Evolutionary conservation across 163 green algal genomes (phyloP), one percentile per base, ranked within the genome.

Genomic region (Smithsoniella earleae): DNA sequence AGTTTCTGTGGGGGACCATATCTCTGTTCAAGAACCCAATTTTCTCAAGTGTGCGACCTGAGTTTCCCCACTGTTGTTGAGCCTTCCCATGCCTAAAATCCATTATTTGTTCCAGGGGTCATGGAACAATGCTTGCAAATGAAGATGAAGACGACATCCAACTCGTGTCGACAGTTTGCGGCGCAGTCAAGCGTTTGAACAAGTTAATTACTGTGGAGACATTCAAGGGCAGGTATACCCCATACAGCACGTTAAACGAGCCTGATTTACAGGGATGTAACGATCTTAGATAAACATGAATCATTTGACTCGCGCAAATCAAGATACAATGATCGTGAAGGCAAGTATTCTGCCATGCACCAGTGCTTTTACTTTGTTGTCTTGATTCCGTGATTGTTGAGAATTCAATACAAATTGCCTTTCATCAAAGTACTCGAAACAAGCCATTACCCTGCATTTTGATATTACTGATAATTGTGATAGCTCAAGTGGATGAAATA

Each of bases 11-110:
- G 58, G 58, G 3, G 58, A 69, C 25, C 38, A 38, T 31, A 69
- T 69, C 20, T 30, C 58, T 40, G 58, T 69, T 69, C 1, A 69
- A 69, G 58, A 69, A 69, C 30, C 38, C 38, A 69, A 69, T 13
- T 69, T 38, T 31, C 58, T 69, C 16, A 69, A 69, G 58, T 69
- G 27, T n/a, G 27, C 43, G 27, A 10, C 40, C 40, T 49, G 40
- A 22, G 40, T 13, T 49, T 22, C 10, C 40, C 10, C 10, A 10
- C 40, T 49, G 10, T 13, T 49, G 40, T 49, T 22, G 10, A 22
- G 40, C 40, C 13, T 49, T 13, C 13, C 10, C 40, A 22, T 13
- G 40, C 40, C 40, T 49, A 13, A 49, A 13, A 49, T 49, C 40
- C 10, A 10, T 49, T 13, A 49, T 16, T 20, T 13, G 3, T 30